Evolutionary conservation across 2,329 filamentous ascomycete genomes (phyloP).

Genomic region (Monilinia fructicola): DNA sequence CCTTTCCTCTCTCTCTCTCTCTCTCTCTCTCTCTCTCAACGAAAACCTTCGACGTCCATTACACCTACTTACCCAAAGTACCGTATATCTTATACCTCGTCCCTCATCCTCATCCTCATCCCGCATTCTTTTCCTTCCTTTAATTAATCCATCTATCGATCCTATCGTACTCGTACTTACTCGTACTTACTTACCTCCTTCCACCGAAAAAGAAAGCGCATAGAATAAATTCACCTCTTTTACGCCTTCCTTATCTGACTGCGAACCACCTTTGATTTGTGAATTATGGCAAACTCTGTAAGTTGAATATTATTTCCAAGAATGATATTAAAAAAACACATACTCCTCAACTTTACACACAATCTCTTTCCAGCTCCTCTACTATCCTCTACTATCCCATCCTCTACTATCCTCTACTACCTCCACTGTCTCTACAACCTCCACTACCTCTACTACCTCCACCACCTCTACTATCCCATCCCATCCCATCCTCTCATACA

Average conservation of each 20-base stretch:
- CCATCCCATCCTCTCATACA: neutral
- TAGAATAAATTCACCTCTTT: constrained; percentile 18
- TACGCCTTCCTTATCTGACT: constrained; percentile 19
- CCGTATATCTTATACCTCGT: neutral
- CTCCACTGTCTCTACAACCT: too few species aligned
- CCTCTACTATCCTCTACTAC: too few species aligned
- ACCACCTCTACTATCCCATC: too few species aligned
- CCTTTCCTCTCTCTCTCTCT: too few species aligned
- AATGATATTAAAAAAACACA: neutral
- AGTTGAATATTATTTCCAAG: constrained; percentile 9
- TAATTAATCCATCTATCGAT: constrained; percentile 8
- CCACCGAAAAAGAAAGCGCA: neutral
- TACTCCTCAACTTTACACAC: neutral
- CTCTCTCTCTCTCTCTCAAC: too few species aligned
- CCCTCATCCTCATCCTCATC: neutral
- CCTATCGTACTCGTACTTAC: neutral
- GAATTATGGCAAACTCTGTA: constrained; percentile 25
- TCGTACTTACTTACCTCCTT: neutral
- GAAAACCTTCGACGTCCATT: neutral
- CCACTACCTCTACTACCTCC: neutral
- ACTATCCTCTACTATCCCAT: neutral
- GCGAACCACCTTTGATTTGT: constrained; percentile 11
- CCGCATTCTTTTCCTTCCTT: neutral
- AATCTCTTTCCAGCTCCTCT: neutral
- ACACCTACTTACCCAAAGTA: neutral